Evolutionary conservation across 768 basidiomycete genomes (phyloP).

Genomic region (Lepiota brunneoincarnata): DNA sequence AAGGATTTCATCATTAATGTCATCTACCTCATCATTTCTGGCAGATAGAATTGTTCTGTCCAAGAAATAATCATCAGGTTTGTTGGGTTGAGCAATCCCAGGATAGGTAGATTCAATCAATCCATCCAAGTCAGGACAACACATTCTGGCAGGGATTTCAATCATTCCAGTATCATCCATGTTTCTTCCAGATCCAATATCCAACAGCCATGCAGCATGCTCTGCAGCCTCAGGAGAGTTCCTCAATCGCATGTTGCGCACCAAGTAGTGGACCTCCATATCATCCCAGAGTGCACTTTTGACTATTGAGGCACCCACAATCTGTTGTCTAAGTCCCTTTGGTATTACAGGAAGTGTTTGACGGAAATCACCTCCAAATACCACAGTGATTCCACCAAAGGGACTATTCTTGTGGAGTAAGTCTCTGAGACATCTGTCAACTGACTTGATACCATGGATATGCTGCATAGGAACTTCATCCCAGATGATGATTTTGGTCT

Average conservation of each 20-base stretch:
- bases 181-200: not conserved
- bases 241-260: no score
- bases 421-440: not conserved
- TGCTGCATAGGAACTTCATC: no score
- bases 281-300: no score
- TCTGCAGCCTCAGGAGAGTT: no score
- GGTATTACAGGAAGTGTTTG: no score
- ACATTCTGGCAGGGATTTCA: not conserved
- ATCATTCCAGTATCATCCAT: not conserved
- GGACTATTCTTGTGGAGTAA: not conserved
- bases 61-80: not conserved
- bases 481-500: no score
- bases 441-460: no score
- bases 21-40: not conserved
- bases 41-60: not conserved
- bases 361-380: not conserved
- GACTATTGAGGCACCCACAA: no score
- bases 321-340: no score
- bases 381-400: constrained; percentile 2
- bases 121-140: not conserved
- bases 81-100: not conserved
- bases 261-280: no score
- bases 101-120: not conserved
- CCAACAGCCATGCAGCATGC: not conserved
- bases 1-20: not conserved